These are phyloP conservation scores for Strobilomyces dryophilus DNA, from an alignment of 768 basidiomycete genomes.

Conservation along the genomic window DNA sequence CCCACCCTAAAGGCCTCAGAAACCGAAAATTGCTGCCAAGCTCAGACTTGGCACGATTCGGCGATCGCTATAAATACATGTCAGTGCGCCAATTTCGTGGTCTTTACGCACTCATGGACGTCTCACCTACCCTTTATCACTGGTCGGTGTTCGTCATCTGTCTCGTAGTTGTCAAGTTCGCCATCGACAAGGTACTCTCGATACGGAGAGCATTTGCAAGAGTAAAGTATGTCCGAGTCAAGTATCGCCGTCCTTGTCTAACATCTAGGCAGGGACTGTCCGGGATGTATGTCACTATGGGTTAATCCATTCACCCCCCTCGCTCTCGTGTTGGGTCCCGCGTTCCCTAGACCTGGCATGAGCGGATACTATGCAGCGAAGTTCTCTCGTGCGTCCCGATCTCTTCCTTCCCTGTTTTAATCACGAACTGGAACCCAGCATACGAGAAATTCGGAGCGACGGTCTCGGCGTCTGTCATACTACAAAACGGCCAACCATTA, in stretches of 20 bases:
- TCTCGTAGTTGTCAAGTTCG: conserved; percentile 8
- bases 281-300: conserved; percentile 22
- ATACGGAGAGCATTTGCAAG: conserved; percentile 15
- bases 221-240: conserved; percentile 9
- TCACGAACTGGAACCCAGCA: conserved; percentile 19
- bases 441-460: conserved; percentile 40
- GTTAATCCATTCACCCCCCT: conserved; percentile 31
- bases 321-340: conserved; percentile 23
- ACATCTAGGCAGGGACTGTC: conserved; percentile 11
- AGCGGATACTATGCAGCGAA: conserved; percentile 33
- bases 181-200: conserved; percentile 1
- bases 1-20: no score
- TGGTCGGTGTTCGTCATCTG: conserved; percentile 4
- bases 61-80: no score
- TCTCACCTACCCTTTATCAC: background rate
- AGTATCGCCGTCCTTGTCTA: background rate
- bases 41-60: no score
- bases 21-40: no score
- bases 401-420: background rate
- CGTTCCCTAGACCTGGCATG: conserved; percentile 35
- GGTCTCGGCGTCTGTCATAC: conserved; percentile 32
- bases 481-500: conserved; percentile 28
- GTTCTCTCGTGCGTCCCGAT: conserved; percentile 33
- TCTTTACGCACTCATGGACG: background rate
- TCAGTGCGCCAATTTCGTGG: no score